Evolutionary conservation across 2,329 filamentous ascomycete species (phyloP), one percentile per base, ranked within the genome.

Genomic region (Phaeophleospora eucalypticola): DNA sequence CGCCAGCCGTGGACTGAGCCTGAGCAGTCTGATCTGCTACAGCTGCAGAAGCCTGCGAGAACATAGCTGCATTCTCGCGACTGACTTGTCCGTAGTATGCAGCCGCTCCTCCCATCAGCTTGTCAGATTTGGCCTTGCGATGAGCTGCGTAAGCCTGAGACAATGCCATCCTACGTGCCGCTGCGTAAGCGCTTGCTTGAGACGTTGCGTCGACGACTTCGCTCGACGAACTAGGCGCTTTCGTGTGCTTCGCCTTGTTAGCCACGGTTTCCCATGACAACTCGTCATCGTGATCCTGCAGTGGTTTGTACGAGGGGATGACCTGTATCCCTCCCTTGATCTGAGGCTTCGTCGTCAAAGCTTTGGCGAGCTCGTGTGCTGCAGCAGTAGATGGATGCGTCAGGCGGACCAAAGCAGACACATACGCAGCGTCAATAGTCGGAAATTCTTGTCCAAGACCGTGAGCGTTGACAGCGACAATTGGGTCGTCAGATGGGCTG

Each of bases 21-120:
- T 82, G 75, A 1, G 91, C 90, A 3, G 84, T 74, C 0, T 78
- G 68, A 58, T 93, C 85, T 1, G 89, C 87, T 1, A 82, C 82
- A 0, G 74, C 73, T n/a, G 82, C 81, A 15, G 74, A 73, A n/a
- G 81, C 77, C 15, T 71, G 71, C 51, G 79, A 77, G 2, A 82
- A 78, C 36, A 73, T 72, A 10, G 73, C 76, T 3, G 79, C 72
- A 48, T 82, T 77, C 38, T 87, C 82, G 17, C 83, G 81, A 1
- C 81, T 85, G 9, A 86, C 72, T 42, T 87, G 79, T 1, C 82
- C 77, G 65, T 95, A 95, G 63, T 87, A 87, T 0, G 78, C 81
- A 7, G 87, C 87, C 1, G 81, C 90, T 47, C 83, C 86, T 17
- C 83, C 80, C 72, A 87, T 89, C 2, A 91, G 71, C 0, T 77